Evolutionary conservation across 352 stramenopile genomes (phyloP), one percentile per base, ranked within the genome.

Genomic region (Phytophthora capsici): DNA sequence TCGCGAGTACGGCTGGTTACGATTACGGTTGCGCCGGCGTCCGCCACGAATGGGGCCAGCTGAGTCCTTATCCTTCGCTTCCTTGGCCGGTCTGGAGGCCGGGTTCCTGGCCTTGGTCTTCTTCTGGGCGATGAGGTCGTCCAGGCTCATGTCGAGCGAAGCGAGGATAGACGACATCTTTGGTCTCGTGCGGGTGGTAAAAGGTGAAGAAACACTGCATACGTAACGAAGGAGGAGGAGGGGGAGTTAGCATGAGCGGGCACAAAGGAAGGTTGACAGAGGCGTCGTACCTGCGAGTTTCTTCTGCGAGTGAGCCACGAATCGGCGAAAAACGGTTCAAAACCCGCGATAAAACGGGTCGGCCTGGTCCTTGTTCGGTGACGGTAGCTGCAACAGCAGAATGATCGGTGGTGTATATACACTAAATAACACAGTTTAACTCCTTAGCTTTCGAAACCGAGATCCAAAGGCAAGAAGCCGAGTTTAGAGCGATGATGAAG

Each of bases 91-190:
- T 19, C 84, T 82, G 59, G 80, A 80, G 34, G 82, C 74, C 53
- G 68, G 63, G 58, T 78, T 85, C 12, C 51, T 67, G 43, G 73
- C 61, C 55, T 81, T 84, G 52, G 69, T 75, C 73, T 93, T 93
- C 71, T 91, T 90, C 61, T 80, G 80, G 32, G 77, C 73, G 63
- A 94, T 94, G 56, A 94, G 66, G 67, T 94, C 85, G 63, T 94
- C 85, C 52, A 94, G 71, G 66, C 83, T 91, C 85, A 94, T 94
- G 67, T 94, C 85, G 34, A 94, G 78, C 44, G 85, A 91, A 8
- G 81, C 81, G 44, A 94, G 72, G 67, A 94, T 90, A 22, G 83
- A 91, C 66, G 85, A 94, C 81, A 90, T 88, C 37, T 46, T 49
- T 19, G 54, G 26, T 49, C n/a, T 57, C 22, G 51, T 40, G 23